Percentiles rank a stretch among this genome's conserved stretches.
phyloP scores from a whole-genome alignment of 2,329 filamentous ascomycete species.

The Penicillium paneum region DNA sequence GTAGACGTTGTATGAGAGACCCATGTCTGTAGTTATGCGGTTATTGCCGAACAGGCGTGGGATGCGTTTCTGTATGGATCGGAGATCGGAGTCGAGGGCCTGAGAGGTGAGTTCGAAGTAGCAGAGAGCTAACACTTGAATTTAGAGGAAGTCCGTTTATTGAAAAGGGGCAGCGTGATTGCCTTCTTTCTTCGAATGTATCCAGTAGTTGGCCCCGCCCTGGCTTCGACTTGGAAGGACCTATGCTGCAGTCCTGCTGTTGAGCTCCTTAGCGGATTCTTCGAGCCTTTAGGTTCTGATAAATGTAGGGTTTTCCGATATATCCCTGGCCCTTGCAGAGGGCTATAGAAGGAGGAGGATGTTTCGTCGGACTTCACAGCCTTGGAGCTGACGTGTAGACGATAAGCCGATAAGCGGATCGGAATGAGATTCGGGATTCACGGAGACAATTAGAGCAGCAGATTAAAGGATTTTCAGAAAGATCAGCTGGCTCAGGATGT shows the following conservation, averaged over 20 bases:
- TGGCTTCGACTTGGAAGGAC: conserved; percentile 3
- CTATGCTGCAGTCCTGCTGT: background rate
- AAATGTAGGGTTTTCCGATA: background rate
- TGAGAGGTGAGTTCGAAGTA: conserved; percentile 22
- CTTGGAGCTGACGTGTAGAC: conserved; percentile 8
- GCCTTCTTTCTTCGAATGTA: conserved; percentile 1
- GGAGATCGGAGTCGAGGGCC: conserved; percentile 10
- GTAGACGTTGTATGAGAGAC: conserved; percentile 87
- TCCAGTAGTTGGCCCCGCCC: conserved; percentile 9
- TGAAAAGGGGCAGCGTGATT: conserved; percentile 3
- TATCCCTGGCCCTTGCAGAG: background rate
- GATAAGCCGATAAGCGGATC: conserved; percentile 12
- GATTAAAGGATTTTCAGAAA: background rate
- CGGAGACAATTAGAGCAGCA: background rate
- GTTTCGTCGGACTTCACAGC: background rate
- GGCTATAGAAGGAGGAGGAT: background rate
- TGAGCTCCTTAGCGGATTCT: background rate
- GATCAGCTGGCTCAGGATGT: background rate
- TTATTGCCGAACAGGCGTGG: background rate
- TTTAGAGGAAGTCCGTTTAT: conserved; percentile 1
- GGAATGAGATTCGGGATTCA: conserved; percentile 1
- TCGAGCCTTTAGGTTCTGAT: background rate
- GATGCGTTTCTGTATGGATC: background rate
- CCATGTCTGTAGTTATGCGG: conserved; percentile 56
- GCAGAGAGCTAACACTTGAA: conserved; percentile 1